These are phyloP conservation scores for Backusella australiensis DNA, from an alignment of 192 early-diverging fungal genomes.

Conservation along the genomic window DNA sequence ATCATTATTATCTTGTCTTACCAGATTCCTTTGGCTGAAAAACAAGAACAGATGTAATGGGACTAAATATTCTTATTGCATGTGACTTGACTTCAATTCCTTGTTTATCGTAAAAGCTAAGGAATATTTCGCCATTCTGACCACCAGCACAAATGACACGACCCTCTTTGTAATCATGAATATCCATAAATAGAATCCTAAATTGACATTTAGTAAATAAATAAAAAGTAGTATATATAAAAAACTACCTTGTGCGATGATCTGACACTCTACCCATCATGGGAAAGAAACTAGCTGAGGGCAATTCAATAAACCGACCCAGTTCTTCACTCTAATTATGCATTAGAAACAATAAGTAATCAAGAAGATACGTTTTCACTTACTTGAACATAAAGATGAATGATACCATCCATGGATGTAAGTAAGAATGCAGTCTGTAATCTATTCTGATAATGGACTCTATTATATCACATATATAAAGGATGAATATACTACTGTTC, in stretches of 20 bases:
- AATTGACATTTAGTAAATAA: background rate
- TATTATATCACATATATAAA: background rate
- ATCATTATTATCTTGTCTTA: background rate
- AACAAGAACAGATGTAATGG: constrained; percentile 34
- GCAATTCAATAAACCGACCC: constrained; percentile 22
- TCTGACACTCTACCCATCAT: constrained; percentile 26
- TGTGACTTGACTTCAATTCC: constrained; percentile 28
- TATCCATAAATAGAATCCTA: constrained; percentile 32
- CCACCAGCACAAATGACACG: constrained; percentile 32
- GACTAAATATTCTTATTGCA: constrained; percentile 29
- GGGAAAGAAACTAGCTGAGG: constrained; percentile 18
- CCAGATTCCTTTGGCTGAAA: constrained; percentile 24
- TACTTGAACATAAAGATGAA: constrained; percentile 37
- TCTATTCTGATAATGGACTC: constrained; percentile 9
- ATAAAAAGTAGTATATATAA: background rate
- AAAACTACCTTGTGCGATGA: constrained; percentile 17
- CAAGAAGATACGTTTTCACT: background rate
- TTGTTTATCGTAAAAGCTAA: constrained; percentile 27
- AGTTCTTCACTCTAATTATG: background rate
- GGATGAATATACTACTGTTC: background rate
- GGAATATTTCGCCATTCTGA: constrained; percentile 34
- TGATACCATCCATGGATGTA: constrained; percentile 28
- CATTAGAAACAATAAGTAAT: background rate
- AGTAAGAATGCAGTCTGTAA: constrained; percentile 27
- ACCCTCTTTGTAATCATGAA: constrained; percentile 20